These are phyloP conservation scores for Boletus reticuloceps DNA, from an alignment of 768 basidiomycete genomes.

Conservation along the genomic window DNA sequence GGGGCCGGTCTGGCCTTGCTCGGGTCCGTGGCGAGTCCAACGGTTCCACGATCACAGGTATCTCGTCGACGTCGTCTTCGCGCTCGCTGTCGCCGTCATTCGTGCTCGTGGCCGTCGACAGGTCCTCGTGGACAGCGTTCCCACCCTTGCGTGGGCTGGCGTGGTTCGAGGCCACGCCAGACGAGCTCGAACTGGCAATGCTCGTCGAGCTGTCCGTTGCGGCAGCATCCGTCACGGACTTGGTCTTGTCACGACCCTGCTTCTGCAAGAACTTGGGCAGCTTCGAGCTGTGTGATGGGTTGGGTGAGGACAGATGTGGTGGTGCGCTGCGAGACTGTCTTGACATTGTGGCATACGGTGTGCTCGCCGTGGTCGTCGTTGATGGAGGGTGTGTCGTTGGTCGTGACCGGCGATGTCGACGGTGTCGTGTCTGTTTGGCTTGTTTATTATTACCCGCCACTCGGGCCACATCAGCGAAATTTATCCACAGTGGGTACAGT, in stretches of 20 bases:
- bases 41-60: slow-evolving; percentile 70
- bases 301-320: slow-evolving; percentile 41
- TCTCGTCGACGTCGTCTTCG: slow-evolving; percentile 41
- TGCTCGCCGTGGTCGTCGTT: slow-evolving; percentile 3
- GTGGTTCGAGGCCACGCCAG: slow-evolving; percentile 27
- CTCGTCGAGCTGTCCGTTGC: slow-evolving; percentile 35
- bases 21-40: slow-evolving; percentile 50
- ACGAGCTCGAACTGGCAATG: slow-evolving; percentile 43
- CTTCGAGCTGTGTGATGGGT: slow-evolving; percentile 47
- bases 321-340: slow-evolving; percentile 45
- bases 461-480: slow-evolving; percentile 10
- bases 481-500: slow-evolving; percentile 11
- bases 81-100: slow-evolving; percentile 33
- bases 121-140: slow-evolving; percentile 20
- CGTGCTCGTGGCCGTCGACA: background rate
- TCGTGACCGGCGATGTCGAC: slow-evolving; percentile 19
- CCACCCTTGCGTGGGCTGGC: slow-evolving; percentile 26
- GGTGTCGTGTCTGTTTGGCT: slow-evolving; percentile 22
- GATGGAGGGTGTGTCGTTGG: slow-evolving; percentile 12
- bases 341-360: slow-evolving; percentile 37
- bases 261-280: slow-evolving; percentile 70
- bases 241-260: slow-evolving; percentile 57
- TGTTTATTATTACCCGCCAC: slow-evolving; percentile 22
- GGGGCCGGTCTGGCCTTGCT: slow-evolving; percentile 55
- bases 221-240: slow-evolving; percentile 44